Evolutionary conservation across 345 rosid species (phyloP).

Genomic region (Citrus sinensis): DNA sequence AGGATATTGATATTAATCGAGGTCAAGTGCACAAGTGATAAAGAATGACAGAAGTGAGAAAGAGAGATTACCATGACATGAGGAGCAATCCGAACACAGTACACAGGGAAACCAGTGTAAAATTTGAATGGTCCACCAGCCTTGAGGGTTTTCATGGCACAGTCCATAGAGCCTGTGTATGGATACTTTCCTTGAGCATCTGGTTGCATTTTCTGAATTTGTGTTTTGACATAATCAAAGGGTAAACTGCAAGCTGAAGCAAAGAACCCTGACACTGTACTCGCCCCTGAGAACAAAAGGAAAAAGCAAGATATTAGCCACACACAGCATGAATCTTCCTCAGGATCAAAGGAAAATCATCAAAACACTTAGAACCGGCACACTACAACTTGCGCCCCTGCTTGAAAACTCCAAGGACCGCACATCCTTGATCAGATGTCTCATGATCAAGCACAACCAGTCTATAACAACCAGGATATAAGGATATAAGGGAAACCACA

Average conservation of each 20-base stretch:
- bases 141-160: conserved; percentile 77
- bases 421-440: not conserved
- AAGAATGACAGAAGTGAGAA: not conserved
- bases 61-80: conserved; percentile 81
- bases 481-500: not conserved
- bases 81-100: conserved; percentile 93
- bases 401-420: not conserved
- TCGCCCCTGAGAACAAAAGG: conserved; percentile 60
- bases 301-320: conserved; percentile 1
- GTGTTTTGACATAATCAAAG: conserved; percentile 95
- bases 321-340: not conserved
- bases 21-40: not conserved
- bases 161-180: conserved; percentile 85
- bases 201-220: conserved; percentile 99
- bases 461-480: not conserved
- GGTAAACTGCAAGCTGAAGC: conserved; percentile 98
- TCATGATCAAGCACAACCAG: not conserved
- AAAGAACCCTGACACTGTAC: conserved; percentile 84
- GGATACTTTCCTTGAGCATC: conserved; percentile 92
- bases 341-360: not conserved
- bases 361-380: not conserved
- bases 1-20: not conserved
- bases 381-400: not conserved
- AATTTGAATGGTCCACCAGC: conserved; percentile 86
- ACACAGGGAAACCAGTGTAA: conserved; percentile 96